A percentile compares a stretch with the other conserved stretches of the same genome.
phyloP scores from a whole-genome alignment of 1,284 basidiomycete genomes.

The Volvariella surrecta region DNA sequence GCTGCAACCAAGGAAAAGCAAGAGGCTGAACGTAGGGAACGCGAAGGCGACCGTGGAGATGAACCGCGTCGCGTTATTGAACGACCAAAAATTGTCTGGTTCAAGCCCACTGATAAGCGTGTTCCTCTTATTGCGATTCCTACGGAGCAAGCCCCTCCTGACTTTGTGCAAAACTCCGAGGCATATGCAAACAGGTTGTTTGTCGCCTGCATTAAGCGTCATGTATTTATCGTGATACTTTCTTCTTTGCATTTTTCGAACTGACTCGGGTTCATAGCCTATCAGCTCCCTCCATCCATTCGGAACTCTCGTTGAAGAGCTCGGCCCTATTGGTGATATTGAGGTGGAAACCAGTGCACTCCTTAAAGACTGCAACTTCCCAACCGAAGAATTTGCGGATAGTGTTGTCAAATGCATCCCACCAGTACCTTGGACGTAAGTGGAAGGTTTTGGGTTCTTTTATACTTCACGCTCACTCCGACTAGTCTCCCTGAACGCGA shows the following conservation, averaged over 20 bases:
- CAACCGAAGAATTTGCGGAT: slow-evolving; percentile 87
- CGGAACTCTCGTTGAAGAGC: slow-evolving; percentile 95
- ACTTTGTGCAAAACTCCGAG: slow-evolving; percentile 94
- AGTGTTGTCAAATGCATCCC: slow-evolving; percentile 95
- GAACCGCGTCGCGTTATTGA: slow-evolving; percentile 72
- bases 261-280: slow-evolving; percentile 36
- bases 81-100: slow-evolving; percentile 99
- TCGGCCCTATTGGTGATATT: slow-evolving; percentile 96
- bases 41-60: slow-evolving; percentile 86
- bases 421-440: slow-evolving; percentile 87
- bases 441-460: too few relatives aligned
- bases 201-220: slow-evolving; percentile 97
- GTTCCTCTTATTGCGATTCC: slow-evolving; percentile 99
- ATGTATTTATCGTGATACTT: slow-evolving; percentile 63
- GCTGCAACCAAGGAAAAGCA: slow-evolving; percentile 99
- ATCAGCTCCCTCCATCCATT: slow-evolving; percentile 98
- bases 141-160: slow-evolving; percentile 95
- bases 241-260: neutral
- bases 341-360: slow-evolving; percentile 97
- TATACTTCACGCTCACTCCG: slow-evolving; percentile 1
- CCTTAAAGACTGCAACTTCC: slow-evolving; percentile 98
- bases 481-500: slow-evolving; percentile 86
- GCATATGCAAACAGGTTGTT: slow-evolving; percentile 88
- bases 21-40: slow-evolving; percentile 93
- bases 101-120: slow-evolving; percentile 99